Evolutionary conservation across 768 basidiomycete species (phyloP).

Genomic region (Panaeolus papilionaceus): DNA sequence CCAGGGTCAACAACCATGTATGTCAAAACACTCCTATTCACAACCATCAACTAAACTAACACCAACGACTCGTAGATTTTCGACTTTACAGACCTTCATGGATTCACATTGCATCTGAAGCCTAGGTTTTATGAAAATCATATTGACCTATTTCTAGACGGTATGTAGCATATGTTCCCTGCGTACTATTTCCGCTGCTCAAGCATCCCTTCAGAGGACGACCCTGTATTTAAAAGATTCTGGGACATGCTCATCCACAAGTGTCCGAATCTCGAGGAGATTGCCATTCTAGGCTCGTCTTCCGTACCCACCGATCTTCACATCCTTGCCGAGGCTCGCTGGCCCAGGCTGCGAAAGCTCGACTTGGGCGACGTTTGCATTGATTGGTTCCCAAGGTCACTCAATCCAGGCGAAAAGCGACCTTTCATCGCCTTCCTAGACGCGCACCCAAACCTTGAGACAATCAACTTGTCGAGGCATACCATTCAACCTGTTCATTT

Average conservation of each 20-base stretch:
- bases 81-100: conserved; percentile 66
- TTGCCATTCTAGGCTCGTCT: conserved; percentile 61
- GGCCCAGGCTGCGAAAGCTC: conserved; percentile 69
- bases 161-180: conserved; percentile 40
- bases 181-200: not conserved
- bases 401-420: conserved; percentile 50
- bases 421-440: conserved; percentile 75
- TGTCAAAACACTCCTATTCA: conserved; percentile 32
- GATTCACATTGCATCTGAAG: conserved; percentile 68
- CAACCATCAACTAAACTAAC: conserved; percentile 2
- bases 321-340: conserved; percentile 62
- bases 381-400: conserved; percentile 52
- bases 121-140: conserved; percentile 69
- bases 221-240: conserved; percentile 55
- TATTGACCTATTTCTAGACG: conserved; percentile 59
- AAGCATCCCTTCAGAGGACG: conserved; percentile 45
- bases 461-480: conserved; percentile 56
- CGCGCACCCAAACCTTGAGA: conserved; percentile 60
- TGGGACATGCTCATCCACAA: conserved; percentile 76
- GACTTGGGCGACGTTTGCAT: conserved; percentile 70
- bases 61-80: conserved; percentile 54
- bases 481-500: conserved; percentile 62
- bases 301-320: conserved; percentile 61
- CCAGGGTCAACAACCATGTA: conserved; percentile 66
- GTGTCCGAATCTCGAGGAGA: conserved; percentile 71